Evolutionary conservation across 768 basidiomycete genomes (phyloP), one percentile per base, ranked within the genome.

Genomic region (Leucogyrophana mollusca): DNA sequence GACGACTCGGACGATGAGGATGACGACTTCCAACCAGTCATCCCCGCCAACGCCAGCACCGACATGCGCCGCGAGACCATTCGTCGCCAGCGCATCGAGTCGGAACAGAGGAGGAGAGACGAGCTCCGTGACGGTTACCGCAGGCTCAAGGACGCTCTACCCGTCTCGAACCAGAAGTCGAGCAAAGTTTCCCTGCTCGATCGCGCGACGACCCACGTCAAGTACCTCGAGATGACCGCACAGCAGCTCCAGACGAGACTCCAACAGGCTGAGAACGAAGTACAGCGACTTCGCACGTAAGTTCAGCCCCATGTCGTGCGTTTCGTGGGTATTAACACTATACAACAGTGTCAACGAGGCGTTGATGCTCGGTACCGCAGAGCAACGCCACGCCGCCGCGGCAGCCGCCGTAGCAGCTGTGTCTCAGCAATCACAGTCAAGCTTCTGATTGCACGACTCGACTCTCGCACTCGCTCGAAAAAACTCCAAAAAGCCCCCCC

Each of bases 61-160:
- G 86, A 86, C 61, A 74, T 75, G 70, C 89, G 90, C 68, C 87
- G 90, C 62, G 90, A 93, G 74, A 88, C 89, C 46, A 89, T 93
- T 58, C 88, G 90, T 64, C 83, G 83, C 63, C 90, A 92, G 73
- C 88, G 90, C 69, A 93, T 93, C 73, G 90, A 93, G 76, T 91
- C 90, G 20, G 90, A 93, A 74, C 89, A 94, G 75, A 77, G 91
- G 55, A 80, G 93, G 56, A 82, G 93, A 32, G 91, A 94, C 58
- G 93, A 95, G 70, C 87, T 95, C 62, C 77, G 93, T 46, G 92
- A 95, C 47, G 92, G 90, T 50, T 95, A 94, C 70, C 81, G 85
- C 57, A 80, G 87, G 48, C 83, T 95, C 72, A 92, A 91, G 80
- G 87, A 91, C 58, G 86, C 85, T 46, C 83, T 95, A 56, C 93